These are phyloP conservation scores for Epithemia pelagica DNA, from an alignment of 108 stramenopile genomes.

Conservation along the genomic window DNA sequence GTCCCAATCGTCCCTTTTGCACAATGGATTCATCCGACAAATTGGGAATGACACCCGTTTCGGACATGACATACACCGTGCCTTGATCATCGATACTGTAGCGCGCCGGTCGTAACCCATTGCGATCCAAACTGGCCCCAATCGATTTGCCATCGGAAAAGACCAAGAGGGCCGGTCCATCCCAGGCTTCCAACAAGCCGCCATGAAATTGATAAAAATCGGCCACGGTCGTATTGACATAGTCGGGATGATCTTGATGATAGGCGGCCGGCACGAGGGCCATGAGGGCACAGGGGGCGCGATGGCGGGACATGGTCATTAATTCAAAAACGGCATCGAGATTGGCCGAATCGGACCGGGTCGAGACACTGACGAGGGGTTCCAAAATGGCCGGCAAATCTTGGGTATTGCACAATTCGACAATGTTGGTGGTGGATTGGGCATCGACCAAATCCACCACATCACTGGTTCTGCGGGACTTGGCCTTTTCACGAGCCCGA, in stretches of 20 bases:
- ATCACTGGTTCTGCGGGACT: conserved; percentile 23
- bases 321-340: conserved; percentile 94
- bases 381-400: conserved; percentile 74
- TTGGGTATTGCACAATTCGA: conserved; percentile 81
- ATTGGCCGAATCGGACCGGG: conserved; percentile 93
- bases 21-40: conserved; percentile 77
- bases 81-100: conserved; percentile 90
- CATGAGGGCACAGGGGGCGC: conserved; percentile 89
- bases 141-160: conserved; percentile 93
- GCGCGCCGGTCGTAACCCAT: conserved; percentile 90
- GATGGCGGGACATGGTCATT: conserved; percentile 84
- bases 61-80: conserved; percentile 93
- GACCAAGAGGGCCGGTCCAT: conserved; percentile 93
- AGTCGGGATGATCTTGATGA: conserved; percentile 79
- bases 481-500: conserved; percentile 84
- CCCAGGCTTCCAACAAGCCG: conserved; percentile 95
- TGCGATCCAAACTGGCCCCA: conserved; percentile 88
- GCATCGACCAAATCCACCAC: conserved; percentile 65
- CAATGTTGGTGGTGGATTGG: conserved; percentile 74
- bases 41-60: conserved; percentile 89
- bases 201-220: conserved; percentile 97
- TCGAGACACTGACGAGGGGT: conserved; percentile 72
- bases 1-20: conserved; percentile 92
- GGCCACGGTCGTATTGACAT: conserved; percentile 81
- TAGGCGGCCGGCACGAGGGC: conserved; percentile 87